These are phyloP conservation scores for Stenocarpella maydis DNA, from an alignment of 2,329 filamentous ascomycete species.

Conservation along the genomic window DNA sequence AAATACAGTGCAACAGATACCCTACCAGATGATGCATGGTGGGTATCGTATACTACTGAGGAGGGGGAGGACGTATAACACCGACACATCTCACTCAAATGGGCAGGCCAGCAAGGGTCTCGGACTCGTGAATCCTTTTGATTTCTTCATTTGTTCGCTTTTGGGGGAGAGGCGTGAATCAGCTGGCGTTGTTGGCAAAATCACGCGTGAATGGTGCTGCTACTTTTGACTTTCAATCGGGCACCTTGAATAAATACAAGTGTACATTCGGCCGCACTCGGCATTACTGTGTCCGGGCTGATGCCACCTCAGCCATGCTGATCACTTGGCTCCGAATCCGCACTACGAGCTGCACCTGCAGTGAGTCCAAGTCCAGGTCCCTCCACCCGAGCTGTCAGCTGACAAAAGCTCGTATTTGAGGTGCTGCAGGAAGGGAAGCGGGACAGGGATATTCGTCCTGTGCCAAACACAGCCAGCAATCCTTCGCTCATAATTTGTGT, in stretches of 20 bases:
- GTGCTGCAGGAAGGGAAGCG: background rate
- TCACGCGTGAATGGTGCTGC: background rate
- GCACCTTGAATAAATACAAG: background rate
- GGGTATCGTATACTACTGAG: no score
- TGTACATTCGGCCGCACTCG: background rate
- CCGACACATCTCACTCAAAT: background rate
- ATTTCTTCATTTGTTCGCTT: background rate
- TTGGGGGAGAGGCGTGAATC: background rate
- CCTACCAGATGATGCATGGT: background rate
- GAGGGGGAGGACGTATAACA: no score
- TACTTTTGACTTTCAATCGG: background rate
- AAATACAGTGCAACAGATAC: background rate
- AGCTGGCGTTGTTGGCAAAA: background rate
- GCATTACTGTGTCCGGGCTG: background rate
- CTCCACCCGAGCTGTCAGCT: conserved; percentile 9
- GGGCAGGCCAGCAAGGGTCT: background rate
- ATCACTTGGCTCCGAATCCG: background rate
- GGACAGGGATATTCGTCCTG: background rate
- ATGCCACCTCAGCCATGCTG: background rate
- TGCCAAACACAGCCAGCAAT: background rate
- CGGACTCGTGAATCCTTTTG: background rate
- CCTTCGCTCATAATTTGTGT: background rate
- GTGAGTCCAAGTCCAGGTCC: background rate
- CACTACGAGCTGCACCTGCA: background rate
- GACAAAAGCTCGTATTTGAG: conserved; percentile 16